Base-by-base conservation (phyloP, 2,329 filamentous ascomycete species). In the Ceratocystiopsis minuta region DNA sequence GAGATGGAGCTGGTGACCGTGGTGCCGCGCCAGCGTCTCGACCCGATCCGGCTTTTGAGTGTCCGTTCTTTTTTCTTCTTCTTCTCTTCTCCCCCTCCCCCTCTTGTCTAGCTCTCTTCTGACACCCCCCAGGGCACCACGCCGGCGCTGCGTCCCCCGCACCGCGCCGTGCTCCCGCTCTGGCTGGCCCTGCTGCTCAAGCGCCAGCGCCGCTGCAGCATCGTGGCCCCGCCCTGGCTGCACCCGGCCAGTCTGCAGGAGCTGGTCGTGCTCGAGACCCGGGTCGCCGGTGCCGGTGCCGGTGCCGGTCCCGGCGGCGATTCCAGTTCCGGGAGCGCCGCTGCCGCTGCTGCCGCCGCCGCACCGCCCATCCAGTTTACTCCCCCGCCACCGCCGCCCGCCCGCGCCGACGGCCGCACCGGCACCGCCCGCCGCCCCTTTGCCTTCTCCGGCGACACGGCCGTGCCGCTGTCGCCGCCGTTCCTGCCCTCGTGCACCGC, bases 1-100 rank as follows among this genome's bases (percentile, higher is more conserved):
- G 90, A 98, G 64, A 96, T 95, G 86, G 88, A 96, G 64, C 74
- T 85, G 53, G 81, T 98, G 43, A 95, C 87, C 0, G 73, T 98
- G 17, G 76, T 96, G 39, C 90, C 90, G 33, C 82, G 90, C 42
- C 87, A 96, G 59, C 75, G 82, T 49, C 76, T 98, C 41, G 86
- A 95, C 50, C 75, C 75, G 51, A 80, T 98, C 48, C 70, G 83
- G 52, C 71, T 98, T 47, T 72, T 98, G 43, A 78, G 80, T 50
- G 90, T 96, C 67, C 66, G n/a, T 80, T 74, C 28, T 31, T 33
- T 10, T 16, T 36, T 41, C 16, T 15, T 31, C 14, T 16, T 34
- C 42, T 2, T 20, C 12, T 28, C 34, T 33, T 36, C 38, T 44
- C 31, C n/a, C 38, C 17, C 36, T 47, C 46, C 43, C 43, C 39